Percentiles rank a stretch among this genome's conserved stretches.
Evolutionary conservation across 345 rosid genomes (phyloP).

Genomic region (Schrenkiella parvula): DNA sequence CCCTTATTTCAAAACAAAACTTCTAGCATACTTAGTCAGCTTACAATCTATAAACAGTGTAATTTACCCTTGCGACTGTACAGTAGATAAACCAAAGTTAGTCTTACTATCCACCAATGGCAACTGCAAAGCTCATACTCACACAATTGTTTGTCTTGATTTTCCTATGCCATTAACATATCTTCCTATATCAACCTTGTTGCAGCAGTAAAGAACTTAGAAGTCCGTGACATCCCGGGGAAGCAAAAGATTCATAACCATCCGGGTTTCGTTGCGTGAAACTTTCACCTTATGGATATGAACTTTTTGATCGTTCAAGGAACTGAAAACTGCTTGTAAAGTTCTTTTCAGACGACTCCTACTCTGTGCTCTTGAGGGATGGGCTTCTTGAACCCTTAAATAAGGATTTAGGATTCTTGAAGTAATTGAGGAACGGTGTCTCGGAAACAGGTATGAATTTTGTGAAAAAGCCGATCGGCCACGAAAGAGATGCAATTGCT

Average conservation of each 20-base stretch:
- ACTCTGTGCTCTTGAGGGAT: conserved; percentile 15
- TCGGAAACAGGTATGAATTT: conserved; percentile 54
- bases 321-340: conserved; percentile 8
- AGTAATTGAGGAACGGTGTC: conserved; percentile 43
- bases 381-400: conserved; percentile 14
- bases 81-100: conserved; percentile 3
- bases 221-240: conserved; percentile 10
- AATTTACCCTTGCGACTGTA: conserved; percentile 1
- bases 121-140: conserved; percentile 19
- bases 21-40: conserved; percentile 2
- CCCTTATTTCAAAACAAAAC: not conserved
- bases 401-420: conserved; percentile 28
- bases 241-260: not conserved
- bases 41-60: not conserved
- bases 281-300: not conserved
- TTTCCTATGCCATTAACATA: not conserved
- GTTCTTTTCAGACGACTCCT: not conserved
- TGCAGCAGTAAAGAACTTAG: conserved; percentile 8
- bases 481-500: conserved; percentile 46
- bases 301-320: conserved; percentile 8
- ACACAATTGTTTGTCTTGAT: not conserved
- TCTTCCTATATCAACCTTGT: conserved; percentile 2
- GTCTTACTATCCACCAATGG: conserved; percentile 3
- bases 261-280: not conserved
- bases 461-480: conserved; percentile 60